Evolutionary conservation across 495 filamentous ascomycete genomes (phyloP), one percentile per base, ranked within the genome.

Genomic region (Lasiosphaeriaceae sp.): DNA sequence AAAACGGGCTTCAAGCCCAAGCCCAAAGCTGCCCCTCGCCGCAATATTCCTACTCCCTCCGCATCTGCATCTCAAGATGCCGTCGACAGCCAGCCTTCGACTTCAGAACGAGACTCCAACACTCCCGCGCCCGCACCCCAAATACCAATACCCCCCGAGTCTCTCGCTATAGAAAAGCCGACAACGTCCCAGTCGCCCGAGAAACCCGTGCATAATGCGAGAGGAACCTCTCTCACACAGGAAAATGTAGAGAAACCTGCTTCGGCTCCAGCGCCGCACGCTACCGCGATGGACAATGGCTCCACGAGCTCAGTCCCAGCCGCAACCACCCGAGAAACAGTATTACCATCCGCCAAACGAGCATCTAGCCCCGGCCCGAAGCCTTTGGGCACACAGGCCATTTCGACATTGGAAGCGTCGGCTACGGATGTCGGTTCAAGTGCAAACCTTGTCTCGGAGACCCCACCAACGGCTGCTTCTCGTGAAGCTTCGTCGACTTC

Each of bases 1-100:
- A 77, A 75, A 50, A 60, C 68, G 52, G 71, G 65, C 66, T 75
- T 77, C 60, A 76, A 74, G 66, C 74, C 74, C 14, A 75, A 76
- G 59, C 65, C 58, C 44, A 62, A 52, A 45, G 44, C 55, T 23
- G 51, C 29, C 22, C 43, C 54, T 39, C 63, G 63, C 22, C 63
- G 63, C 17, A 57, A 50, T 16, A 44, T 46, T 43, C 47, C 61
- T 24, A 37, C 47, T 21, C 17, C 58, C 2, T 19, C 61, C 0
- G 21, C 52, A 14, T 39, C 64, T 0, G n/a, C 52, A 12, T 52
- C 64, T 1, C 63, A 66, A 20, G 46, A 46, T 24, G 11, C 53
- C 21, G 57, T 31, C 26, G 26, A 31, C 26, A 31, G 59, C 20
- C 63, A 34, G 9, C 23, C 46, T 17, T 45, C 58, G 4, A 31